Base-by-base conservation (phyloP, 306 rosid genomes). In the Cucurbita moschata region DNA sequence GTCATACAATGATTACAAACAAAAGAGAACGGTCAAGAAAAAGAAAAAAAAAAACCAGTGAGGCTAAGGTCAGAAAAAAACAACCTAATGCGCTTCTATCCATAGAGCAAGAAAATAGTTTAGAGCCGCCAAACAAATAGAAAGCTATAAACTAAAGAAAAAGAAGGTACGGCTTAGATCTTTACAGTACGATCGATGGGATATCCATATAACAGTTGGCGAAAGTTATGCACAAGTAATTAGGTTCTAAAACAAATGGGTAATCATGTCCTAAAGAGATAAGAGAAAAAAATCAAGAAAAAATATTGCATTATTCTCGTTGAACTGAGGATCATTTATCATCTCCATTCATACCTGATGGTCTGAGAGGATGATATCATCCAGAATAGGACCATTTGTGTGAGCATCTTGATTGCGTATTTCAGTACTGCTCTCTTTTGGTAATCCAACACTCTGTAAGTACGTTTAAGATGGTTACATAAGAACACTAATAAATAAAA, bases 321-420 rank as follows among this genome's bases (percentile, higher is more conserved):
- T 44, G 18, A 62, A 67, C 54, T 44, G 19, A 44, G 21, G 40
- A 49, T 26, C 8, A 7, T 39, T 26, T 39, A 72, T 74, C 18
- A 40, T 6, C 63, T 73, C 13, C 52, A 26, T 15, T 44, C 77
- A 77, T 89, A 94, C 98, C 98, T 89, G 92, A 60, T 83, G 87
- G 84, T 94, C 98, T 42, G 88, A 87, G 46, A 94, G 88, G 84
- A 94, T 73, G 77, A 68, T 81, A 63, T 94, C 98, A 84, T 94
- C 98, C 68, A 94, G 81, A 85, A 94, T 94, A 76, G 90, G 91
- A 78, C 98, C 98, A 77, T 94, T 94, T 73, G 88, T 76, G 77
- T 94, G 98, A 73, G 89, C 87, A 75, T 83, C 98, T 84, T 94
- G 98, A 70, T 83, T 87, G 77, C 98, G 86, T 65, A 90, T 94